These are phyloP conservation scores for Boletellus deceptivus DNA, from an alignment of 1,284 basidiomycete genomes.

Conservation along the genomic window DNA sequence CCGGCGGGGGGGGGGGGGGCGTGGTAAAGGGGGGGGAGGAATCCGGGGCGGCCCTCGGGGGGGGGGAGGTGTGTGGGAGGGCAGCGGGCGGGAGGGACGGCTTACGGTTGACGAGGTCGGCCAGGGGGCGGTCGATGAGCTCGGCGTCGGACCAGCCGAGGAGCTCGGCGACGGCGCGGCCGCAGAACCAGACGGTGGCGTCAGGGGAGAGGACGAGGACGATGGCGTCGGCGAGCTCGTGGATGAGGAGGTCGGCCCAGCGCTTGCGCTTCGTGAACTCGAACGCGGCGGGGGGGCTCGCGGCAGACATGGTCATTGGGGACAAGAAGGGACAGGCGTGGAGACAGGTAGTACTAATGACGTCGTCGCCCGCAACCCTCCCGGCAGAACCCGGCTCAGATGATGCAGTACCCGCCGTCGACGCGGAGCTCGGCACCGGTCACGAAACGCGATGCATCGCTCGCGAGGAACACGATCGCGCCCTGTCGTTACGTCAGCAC, in stretches of 20 bases:
- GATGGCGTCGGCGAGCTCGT: slow-evolving; percentile 73
- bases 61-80: slow-evolving; percentile 7
- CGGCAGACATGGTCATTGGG: slow-evolving; percentile 19
- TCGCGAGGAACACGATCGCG: slow-evolving; percentile 81
- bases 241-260: slow-evolving; percentile 80
- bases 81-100: too few species aligned
- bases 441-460: slow-evolving; percentile 84
- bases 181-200: slow-evolving; percentile 68
- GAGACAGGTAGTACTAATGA: slow-evolving; percentile 21
- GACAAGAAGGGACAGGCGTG: neutral
- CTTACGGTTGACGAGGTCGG: slow-evolving; percentile 64
- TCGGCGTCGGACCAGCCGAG: slow-evolving; percentile 76
- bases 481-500: slow-evolving; percentile 45
- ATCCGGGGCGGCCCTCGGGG: slow-evolving; percentile 63
- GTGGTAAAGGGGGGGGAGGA: slow-evolving; percentile 54
- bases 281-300: slow-evolving; percentile 36
- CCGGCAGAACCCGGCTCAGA: slow-evolving; percentile 37
- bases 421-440: slow-evolving; percentile 83
- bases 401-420: slow-evolving; percentile 80
- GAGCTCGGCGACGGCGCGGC: slow-evolving; percentile 64
- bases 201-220: slow-evolving; percentile 63
- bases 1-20: too few species aligned
- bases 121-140: slow-evolving; percentile 63
- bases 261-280: slow-evolving; percentile 85
- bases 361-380: slow-evolving; percentile 14